phyloP scores from a whole-genome alignment of 176 grass and related monocot species.

The Puya raimondii region DNA sequence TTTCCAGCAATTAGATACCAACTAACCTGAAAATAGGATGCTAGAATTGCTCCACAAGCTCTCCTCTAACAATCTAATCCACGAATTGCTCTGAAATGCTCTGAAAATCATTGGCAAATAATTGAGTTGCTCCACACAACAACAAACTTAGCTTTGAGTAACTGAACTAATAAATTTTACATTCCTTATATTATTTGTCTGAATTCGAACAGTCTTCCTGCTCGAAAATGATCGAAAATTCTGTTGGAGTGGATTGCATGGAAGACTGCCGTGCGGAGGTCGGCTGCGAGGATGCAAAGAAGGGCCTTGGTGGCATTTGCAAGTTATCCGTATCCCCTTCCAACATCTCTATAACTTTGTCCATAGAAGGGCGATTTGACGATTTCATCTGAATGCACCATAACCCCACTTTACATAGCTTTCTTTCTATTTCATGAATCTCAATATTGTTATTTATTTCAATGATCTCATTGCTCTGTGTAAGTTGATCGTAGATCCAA shows the following conservation, averaged over 20 bases:
- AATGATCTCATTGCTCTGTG: not conserved
- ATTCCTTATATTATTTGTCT: no score
- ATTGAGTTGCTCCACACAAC: no score
- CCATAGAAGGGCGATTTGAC: conserved; percentile 20
- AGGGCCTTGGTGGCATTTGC: conserved; percentile 27
- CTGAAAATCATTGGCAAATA: no score
- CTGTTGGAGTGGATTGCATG: not conserved
- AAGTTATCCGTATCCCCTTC: conserved; percentile 6
- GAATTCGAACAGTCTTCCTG: not conserved
- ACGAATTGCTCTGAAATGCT: no score
- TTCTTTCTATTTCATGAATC: conserved; percentile 38
- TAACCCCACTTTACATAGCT: conserved; percentile 25
- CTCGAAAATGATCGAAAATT: not conserved
- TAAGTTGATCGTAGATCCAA: conserved; percentile 19
- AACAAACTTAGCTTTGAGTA: no score
- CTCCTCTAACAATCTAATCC: no score
- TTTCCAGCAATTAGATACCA: no score
- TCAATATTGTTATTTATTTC: not conserved
- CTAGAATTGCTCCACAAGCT: no score
- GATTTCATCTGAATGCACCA: conserved; percentile 46
- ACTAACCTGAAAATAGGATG: no score
- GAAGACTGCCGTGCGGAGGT: not conserved
- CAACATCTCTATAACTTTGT: conserved; percentile 28
- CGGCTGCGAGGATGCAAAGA: conserved; percentile 11
- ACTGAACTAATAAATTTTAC: no score